Conservation (phyloP, 768 basidiomycete species). For the Tricholoma matsutake region DNA sequence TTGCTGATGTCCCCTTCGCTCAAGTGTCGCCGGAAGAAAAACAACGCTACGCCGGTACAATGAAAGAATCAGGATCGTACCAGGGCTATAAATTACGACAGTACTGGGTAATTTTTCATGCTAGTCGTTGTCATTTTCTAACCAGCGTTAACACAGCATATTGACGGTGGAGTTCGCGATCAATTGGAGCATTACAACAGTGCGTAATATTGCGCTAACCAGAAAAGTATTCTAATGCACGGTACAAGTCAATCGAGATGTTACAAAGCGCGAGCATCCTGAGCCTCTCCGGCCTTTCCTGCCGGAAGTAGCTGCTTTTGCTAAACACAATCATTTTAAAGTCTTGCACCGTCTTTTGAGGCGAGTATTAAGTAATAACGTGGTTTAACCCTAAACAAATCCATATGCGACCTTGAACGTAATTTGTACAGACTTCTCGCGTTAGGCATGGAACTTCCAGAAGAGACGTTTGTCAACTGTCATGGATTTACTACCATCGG, state of each 20-base stretch:
- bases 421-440: slow-evolving; percentile 29
- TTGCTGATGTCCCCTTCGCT: slow-evolving; percentile 43
- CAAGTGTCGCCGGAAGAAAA: slow-evolving; percentile 42
- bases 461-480: slow-evolving; percentile 38
- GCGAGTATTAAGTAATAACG: slow-evolving; percentile 15
- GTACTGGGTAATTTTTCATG: slow-evolving; percentile 43
- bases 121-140: too few species aligned
- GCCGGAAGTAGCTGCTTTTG: slow-evolving; percentile 33
- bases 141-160: slow-evolving; percentile 36
- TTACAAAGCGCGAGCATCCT: slow-evolving; percentile 32
- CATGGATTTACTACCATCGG: slow-evolving; percentile 35
- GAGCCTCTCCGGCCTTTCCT: slow-evolving; percentile 33
- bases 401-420: too few species aligned
- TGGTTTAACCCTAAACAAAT: too few species aligned
- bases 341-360: slow-evolving; percentile 35
- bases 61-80: slow-evolving; percentile 44
- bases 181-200: slow-evolving; percentile 66
- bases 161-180: slow-evolving; percentile 57
- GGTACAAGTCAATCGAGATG: slow-evolving; percentile 30
- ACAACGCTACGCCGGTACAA: slow-evolving; percentile 32
- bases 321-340: slow-evolving; percentile 34
- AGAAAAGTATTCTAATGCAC: too few species aligned
- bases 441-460: slow-evolving; percentile 42
- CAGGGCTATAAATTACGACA: slow-evolving; percentile 52
- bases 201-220: slow-evolving; percentile 22